Evolutionary conservation across 2,329 filamentous ascomycete genomes (phyloP), one percentile per base, ranked within the genome.

Genomic region (Beauveria sp.): DNA sequence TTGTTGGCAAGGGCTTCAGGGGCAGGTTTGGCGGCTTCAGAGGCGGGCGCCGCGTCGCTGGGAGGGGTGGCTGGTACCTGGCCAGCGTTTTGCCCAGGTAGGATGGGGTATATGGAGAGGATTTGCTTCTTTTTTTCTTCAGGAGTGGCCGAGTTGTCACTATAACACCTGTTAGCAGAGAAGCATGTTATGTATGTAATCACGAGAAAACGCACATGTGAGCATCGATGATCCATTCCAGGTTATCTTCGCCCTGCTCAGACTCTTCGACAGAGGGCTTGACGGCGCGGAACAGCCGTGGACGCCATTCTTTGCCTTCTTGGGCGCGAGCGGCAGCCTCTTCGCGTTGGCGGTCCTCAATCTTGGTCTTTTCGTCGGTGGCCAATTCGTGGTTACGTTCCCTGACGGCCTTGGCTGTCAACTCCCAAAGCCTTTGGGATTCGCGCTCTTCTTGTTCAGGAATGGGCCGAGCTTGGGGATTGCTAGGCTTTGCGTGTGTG

Each of bases 141-240:
- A 1, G 90, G 85, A 4, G 88, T 83, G 28, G 83, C 75, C 51
- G 69, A 57, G 26, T 68, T 63, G 46, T 75, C 71, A 49, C 74
- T 76, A 66, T 22, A 46, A 10, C 40, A 43, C 40, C 24, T 40
- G 49, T 59, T 45, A 60, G 55, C 31, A 31, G 16, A 24, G 5
- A 6, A 34, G 14, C 1, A 18, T 4, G 8, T 20, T 7, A 10
- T 12, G 12, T 3, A 5, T 28, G 22, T 28, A 8, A 38, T 26
- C 10, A 8, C 2, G 7, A 12, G 4, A 34, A 40, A n/a, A 73
- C 80, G 71, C 76, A 96, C 92, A 99, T 84, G 61, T 87, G 81
- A 1, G 93, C 88, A 73, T 93, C 89, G 69, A 99, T 90, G 70
- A 98, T 93, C 91, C 91, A 99, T 75, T 98, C 95, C 34, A 99